Conservation (phyloP, 2,329 filamentous ascomycete species). For the Fusarium virguliforme region DNA sequence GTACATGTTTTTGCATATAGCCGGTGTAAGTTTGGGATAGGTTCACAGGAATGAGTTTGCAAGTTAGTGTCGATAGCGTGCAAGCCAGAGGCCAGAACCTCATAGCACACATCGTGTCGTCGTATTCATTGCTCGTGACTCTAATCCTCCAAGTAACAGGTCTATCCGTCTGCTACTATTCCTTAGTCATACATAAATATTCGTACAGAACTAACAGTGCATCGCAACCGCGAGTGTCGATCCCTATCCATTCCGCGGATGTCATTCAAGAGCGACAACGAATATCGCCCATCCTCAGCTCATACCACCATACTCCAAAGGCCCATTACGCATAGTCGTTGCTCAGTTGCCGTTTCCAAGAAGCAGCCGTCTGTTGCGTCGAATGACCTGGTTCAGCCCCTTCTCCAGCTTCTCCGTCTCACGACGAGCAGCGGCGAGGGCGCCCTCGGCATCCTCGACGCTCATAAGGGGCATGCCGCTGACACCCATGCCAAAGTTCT, state of each 20-base stretch:
- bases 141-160: conserved; percentile 5
- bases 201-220: background rate
- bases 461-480: conserved; percentile 71
- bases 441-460: conserved; percentile 75
- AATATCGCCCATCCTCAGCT: background rate
- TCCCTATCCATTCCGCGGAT: background rate
- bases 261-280: conserved; percentile 23
- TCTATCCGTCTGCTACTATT: conserved; percentile 5
- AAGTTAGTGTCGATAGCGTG: background rate
- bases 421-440: conserved; percentile 67
- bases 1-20: background rate
- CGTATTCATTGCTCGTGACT: conserved; percentile 15
- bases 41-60: background rate
- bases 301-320: background rate
- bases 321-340: background rate
- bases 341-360: conserved; percentile 55
- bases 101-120: background rate
- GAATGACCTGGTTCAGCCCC: conserved; percentile 72
- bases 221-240: background rate
- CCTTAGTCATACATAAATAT: conserved; percentile 28
- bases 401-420: conserved; percentile 77
- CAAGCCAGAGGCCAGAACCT: background rate
- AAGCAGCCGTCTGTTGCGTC: conserved; percentile 72
- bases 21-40: background rate
- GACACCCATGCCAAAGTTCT: conserved; percentile 52